Base-by-base conservation (phyloP, 2,329 filamentous ascomycete genomes). In the Exophiala viscosa region DNA sequence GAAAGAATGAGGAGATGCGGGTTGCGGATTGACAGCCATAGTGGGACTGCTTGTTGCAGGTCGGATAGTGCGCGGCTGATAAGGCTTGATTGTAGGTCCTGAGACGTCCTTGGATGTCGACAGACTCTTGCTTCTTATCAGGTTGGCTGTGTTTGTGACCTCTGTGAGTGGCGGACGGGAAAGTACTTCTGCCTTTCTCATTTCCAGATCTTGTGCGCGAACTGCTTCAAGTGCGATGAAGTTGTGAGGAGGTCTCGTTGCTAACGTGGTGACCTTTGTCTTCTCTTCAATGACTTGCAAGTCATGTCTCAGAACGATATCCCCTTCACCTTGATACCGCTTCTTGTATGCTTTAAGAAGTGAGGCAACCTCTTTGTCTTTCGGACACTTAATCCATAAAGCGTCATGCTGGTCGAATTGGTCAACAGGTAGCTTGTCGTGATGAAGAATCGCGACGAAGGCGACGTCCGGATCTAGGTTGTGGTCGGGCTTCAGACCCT, bases 151-250 rank as follows among this genome's bases (percentile, higher is more conserved):
- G 18, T 41, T 46, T 34, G 47, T 50, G 23, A 46, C 44, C 6
- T 51, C 45, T 18, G 39, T 40, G 23, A 49, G 38, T 7, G 44
- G 45, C 10, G 23, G 23, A 31, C 33, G 53, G 13, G 35, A 13
- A 8, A 31, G 5, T 15, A 41, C 17, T 17, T 17, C 34, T 38
- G 40, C 15, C 32, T 32, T 51, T 14, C 48, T 50, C n/a, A 17
- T 38, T 5, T 35, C 34, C 28, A 49, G 13, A 28, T 54, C 45
- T 17, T 55, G 50, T 28, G 32, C 10, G 10, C 58, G 50, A 13
- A 66, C 44, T 18, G 64, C 64, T 42, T 60, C 62, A 7, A 66
- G 45, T 13, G 62, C 58, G 18, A 67, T 52, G 18, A 69, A 40
- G 13, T 59, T 49, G 48, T 65, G 59, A 14, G 53, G 46, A 40